Percentiles rank a stretch among this genome's conserved stretches.
Evolutionary conservation across 352 stramenopile genomes (phyloP).

Genomic region (Discostella stelligera): DNA sequence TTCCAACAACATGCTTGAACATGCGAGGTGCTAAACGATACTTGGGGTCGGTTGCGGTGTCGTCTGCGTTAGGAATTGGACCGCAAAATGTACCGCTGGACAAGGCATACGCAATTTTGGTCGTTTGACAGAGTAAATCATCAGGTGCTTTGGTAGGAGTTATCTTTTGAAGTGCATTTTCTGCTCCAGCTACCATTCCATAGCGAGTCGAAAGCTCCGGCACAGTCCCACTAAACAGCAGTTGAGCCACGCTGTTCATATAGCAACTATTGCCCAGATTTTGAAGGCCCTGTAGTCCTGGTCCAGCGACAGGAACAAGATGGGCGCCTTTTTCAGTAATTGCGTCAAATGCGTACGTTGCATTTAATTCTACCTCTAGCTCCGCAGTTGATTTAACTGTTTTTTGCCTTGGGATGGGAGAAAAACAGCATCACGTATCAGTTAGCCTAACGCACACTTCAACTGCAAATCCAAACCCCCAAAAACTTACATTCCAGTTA

Average conservation of each 20-base stretch:
- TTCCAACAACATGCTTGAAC: constrained; percentile 93
- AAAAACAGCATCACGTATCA: neutral
- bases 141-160: constrained; percentile 64
- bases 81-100: constrained; percentile 87
- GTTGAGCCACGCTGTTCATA: constrained; percentile 96
- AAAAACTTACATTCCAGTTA: constrained; percentile 68
- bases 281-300: constrained; percentile 92
- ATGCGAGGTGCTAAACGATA: constrained; percentile 87
- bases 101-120: constrained; percentile 89
- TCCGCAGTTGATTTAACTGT: constrained; percentile 99
- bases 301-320: constrained; percentile 88
- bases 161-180: constrained; percentile 51
- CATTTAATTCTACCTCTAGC: constrained; percentile 96
- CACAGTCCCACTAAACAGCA: constrained; percentile 87
- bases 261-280: constrained; percentile 99
- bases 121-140: constrained; percentile 91
- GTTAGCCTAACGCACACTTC: too few species aligned
- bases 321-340: constrained; percentile 96
- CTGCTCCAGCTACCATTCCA: constrained; percentile 45
- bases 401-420: constrained; percentile 81
- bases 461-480: constrained; percentile 5
- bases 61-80: constrained; percentile 51
- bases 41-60: constrained; percentile 61
- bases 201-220: constrained; percentile 75
- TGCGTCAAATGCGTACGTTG: constrained; percentile 96